Conservation (phyloP, 768 basidiomycete species). For the Lenzites betulinus region DNA sequence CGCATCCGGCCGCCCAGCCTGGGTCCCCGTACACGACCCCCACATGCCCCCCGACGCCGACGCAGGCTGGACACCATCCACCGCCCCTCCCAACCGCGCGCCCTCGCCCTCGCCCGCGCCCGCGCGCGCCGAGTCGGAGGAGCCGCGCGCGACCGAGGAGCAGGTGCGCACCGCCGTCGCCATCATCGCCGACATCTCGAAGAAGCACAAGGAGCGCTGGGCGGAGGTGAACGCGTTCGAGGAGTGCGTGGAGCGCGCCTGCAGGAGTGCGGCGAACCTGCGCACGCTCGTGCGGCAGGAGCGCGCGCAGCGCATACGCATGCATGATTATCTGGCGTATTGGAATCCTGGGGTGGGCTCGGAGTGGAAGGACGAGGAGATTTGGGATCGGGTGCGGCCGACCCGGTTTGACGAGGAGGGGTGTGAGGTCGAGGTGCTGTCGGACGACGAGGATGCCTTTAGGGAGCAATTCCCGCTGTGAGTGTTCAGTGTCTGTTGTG, state of each 20-base stretch:
- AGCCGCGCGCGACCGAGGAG: background rate
- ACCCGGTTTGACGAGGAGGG: constrained; percentile 4
- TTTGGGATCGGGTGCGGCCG: constrained; percentile 10
- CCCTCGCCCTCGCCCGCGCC: background rate
- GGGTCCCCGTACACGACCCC: too few relatives aligned
- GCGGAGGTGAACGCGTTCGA: background rate
- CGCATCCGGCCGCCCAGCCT: too few relatives aligned
- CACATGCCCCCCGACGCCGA: background rate
- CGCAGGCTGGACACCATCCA: background rate
- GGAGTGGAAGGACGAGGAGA: constrained; percentile 6
- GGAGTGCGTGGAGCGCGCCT: too few relatives aligned
- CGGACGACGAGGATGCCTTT: constrained; percentile 6
- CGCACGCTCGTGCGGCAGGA: constrained; percentile 12
- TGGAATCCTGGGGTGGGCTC: constrained; percentile 4
- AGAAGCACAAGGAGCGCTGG: background rate
- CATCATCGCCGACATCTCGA: constrained; percentile 9
- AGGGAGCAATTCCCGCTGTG: background rate
- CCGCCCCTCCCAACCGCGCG: background rate
- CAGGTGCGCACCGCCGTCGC: constrained; percentile 3
- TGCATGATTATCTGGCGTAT: constrained; percentile 7
- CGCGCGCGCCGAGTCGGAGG: background rate
- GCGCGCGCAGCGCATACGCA: constrained; percentile 5
- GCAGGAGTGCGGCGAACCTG: background rate
- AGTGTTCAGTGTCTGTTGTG: background rate
- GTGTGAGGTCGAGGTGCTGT: constrained; percentile 4